phyloP scores from a whole-genome alignment of 2,329 filamentous ascomycete genomes.

The Monosporascus sp. region DNA sequence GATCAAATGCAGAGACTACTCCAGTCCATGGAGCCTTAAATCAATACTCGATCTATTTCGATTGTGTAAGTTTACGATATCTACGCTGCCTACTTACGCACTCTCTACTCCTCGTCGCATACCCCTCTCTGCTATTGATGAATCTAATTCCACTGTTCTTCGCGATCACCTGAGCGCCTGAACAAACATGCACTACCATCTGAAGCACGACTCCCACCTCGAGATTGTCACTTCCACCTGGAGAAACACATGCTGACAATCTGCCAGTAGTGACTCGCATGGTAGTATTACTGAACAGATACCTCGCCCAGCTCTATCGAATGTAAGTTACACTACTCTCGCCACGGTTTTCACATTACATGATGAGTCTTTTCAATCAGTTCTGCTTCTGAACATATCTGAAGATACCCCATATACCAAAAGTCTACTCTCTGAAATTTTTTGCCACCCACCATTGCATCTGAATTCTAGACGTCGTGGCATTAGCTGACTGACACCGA shows the following conservation, averaged over 20 bases:
- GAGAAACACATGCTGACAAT: background rate
- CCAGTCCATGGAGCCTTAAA: no score
- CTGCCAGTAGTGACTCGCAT: background rate
- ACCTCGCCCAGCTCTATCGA: slow-evolving; percentile 2
- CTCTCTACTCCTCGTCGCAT: slow-evolving; percentile 4
- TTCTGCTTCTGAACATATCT: slow-evolving; percentile 69
- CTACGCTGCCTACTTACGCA: background rate
- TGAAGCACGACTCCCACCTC: slow-evolving; percentile 40
- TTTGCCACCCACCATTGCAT: background rate
- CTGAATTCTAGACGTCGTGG: background rate
- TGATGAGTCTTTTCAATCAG: slow-evolving; percentile 64
- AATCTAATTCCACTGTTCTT: slow-evolving; percentile 51
- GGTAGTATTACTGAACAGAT: background rate
- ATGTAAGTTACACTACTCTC: slow-evolving; percentile 2
- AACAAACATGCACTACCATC: slow-evolving; percentile 76
- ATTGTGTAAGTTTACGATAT: slow-evolving; percentile 2
- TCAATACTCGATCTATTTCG: no score
- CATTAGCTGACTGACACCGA: background rate
- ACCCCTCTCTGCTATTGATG: slow-evolving; percentile 41
- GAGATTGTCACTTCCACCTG: slow-evolving; percentile 8
- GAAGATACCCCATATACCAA: slow-evolving; percentile 62
- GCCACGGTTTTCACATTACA: slow-evolving; percentile 24
- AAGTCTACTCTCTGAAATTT: slow-evolving; percentile 49
- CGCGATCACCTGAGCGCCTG: slow-evolving; percentile 55
- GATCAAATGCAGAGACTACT: no score